Conservation (phyloP, 1,139 yeast genomes). For the Magnusiomyces ingens region DNA sequence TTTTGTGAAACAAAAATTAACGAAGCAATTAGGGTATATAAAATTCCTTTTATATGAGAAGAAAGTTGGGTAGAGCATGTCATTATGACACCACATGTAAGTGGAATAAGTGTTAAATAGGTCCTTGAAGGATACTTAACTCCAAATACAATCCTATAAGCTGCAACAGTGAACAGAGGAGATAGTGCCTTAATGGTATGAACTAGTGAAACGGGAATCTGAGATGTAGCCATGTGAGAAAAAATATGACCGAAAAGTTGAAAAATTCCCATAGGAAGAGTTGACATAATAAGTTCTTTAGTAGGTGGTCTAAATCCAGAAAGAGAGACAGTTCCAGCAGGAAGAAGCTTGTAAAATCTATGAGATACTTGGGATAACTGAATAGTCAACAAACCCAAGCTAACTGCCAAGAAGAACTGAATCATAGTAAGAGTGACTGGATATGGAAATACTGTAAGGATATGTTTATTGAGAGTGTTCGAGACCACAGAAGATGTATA, state of each 20-base stretch:
- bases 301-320: constrained; percentile 43
- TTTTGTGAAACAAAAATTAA: constrained; percentile 85
- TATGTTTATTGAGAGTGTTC: constrained; percentile 71
- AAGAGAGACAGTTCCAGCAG: constrained; percentile 28
- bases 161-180: constrained; percentile 80
- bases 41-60: constrained; percentile 53
- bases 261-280: constrained; percentile 88
- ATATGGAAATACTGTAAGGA: constrained; percentile 58
- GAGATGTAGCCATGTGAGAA: constrained; percentile 79
- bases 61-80: constrained; percentile 51
- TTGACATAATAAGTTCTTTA: constrained; percentile 50
- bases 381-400: constrained; percentile 44
- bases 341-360: constrained; percentile 22
- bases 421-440: constrained; percentile 83
- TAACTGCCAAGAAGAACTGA: constrained; percentile 69
- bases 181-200: constrained; percentile 88
- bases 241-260: constrained; percentile 88
- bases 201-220: constrained; percentile 84
- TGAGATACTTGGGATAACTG: constrained; percentile 22
- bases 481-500: constrained; percentile 76
- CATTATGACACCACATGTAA: constrained; percentile 76
- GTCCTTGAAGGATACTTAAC: constrained; percentile 57
- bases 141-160: constrained; percentile 56
- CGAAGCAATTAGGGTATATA: constrained; percentile 75
- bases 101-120: constrained; percentile 68